phyloP scores from a whole-genome alignment of 2,329 filamentous ascomycete genomes.

The Raffaelea deltoideospora region DNA sequence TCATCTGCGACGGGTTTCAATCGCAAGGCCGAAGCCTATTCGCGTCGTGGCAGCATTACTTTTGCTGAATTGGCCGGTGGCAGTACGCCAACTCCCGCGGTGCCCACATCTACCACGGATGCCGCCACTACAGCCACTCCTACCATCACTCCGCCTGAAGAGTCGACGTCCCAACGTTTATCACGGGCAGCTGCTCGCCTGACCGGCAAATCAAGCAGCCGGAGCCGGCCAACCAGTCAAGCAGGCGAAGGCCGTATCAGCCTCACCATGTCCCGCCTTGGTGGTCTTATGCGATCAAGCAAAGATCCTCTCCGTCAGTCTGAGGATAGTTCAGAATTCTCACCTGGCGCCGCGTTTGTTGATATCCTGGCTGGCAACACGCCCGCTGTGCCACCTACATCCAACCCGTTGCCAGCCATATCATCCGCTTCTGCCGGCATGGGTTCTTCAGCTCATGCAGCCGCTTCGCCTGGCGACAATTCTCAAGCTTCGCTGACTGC shows the following conservation, averaged over 20 bases:
- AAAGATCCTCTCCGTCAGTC: constrained; percentile 28
- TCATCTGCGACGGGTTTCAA: constrained; percentile 10
- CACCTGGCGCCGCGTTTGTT: not conserved
- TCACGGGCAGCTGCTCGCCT: constrained; percentile 44
- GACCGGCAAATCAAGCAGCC: constrained; percentile 20
- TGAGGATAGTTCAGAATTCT: constrained; percentile 6
- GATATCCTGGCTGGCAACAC: not conserved
- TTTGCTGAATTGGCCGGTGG: constrained; percentile 24
- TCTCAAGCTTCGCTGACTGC: not conserved
- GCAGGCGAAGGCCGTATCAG: constrained; percentile 43
- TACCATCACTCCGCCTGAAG: constrained; percentile 28
- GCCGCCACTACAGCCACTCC: constrained; percentile 17
- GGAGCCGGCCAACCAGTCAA: constrained; percentile 43
- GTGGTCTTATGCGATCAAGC: constrained; percentile 33
- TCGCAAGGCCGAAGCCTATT: constrained; percentile 16
- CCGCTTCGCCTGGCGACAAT: not conserved
- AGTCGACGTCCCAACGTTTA: constrained; percentile 36
- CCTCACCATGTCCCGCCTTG: constrained; percentile 39
- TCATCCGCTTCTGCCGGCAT: not conserved
- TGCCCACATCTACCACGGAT: not conserved
- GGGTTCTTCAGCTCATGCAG: not conserved
- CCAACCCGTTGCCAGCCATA: not conserved
- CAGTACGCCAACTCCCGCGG: no score
- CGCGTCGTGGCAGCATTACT: constrained; percentile 35
- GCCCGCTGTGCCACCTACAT: not conserved